Base-by-base conservation (phyloP, 1,284 basidiomycete species). In the Trichosporon faecale region DNA sequence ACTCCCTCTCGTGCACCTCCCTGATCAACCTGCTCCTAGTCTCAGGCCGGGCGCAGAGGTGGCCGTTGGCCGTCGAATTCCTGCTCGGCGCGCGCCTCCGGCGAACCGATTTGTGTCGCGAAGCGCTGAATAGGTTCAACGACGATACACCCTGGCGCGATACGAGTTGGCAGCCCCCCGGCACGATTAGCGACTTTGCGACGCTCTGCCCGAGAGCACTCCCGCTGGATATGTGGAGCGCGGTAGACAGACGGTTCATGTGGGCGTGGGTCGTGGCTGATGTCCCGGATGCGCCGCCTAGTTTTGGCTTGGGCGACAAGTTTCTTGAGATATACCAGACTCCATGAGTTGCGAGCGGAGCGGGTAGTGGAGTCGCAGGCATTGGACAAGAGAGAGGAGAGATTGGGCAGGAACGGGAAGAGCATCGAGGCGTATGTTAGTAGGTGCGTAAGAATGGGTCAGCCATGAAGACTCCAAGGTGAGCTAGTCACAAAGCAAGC, bases 211-310 rank as follows among this genome's bases (percentile, higher is more conserved):
- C 57, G 5, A 16, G 57, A 12, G 57, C 57, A 2, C 29, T 61
- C 5, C 57, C 57, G 57, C 29, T 61, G 3, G 57, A 61, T 16
- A 29, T 61, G 6, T 61, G 12, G 27, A n/a, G 5, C 3, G 4
- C 27, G 4, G 27, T 61, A 29, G 57, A 61, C 18, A n/a, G 16
- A 11, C 27, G 27, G 6, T 61, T 61, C 8, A 8, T 61, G 27
- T 61, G 57, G 57, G 57, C 57, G 4, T 61, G 57, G 57, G 29
- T 33, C 57, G 57, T 61, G 6, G 29, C 57, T 9, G 57, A 61
- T n/a, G 57, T 61, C 16, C 57, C 57, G 7, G 57, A 61, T n/a
- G 21, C 57, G 14, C 57, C 57, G 27, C 57, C 57, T 5, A 33
- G 57, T 9, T 61, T 61, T 11, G 57, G 57, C 16, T 18, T 61